A percentile compares a stretch with the other conserved stretches of the same genome.
Conservation (phyloP, 805 yeast genomes). For the Candida taoyuanica region DNA sequence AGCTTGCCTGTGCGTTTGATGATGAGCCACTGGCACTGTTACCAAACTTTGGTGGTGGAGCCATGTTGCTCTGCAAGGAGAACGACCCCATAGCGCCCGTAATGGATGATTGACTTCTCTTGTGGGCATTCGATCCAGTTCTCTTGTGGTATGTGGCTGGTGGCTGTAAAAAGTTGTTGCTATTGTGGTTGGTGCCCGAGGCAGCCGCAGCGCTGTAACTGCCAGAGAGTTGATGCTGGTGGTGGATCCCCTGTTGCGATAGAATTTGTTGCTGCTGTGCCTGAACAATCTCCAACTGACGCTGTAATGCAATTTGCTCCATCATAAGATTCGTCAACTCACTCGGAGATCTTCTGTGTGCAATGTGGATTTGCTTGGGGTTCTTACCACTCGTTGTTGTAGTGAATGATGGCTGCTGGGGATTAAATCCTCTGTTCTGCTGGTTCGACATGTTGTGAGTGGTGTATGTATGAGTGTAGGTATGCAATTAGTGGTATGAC, state of each 20-base stretch:
- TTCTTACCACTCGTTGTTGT: constrained; percentile 36
- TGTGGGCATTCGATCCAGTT: constrained; percentile 31
- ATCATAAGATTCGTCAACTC: constrained; percentile 90
- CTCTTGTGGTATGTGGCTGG: constrained; percentile 18
- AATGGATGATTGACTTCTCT: constrained; percentile 43
- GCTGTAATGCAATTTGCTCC: constrained; percentile 83
- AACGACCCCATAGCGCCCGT: constrained; percentile 33
- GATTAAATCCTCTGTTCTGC: constrained; percentile 16
- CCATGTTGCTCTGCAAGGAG: constrained; percentile 19
- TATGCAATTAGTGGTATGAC: not conserved
- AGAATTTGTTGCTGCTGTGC: constrained; percentile 87
- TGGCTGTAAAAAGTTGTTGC: constrained; percentile 12
- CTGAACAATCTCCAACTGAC: constrained; percentile 87
- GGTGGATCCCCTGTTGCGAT: constrained; percentile 48
- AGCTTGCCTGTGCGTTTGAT: constrained; percentile 3
- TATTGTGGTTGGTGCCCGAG: no score
- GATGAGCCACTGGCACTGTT: constrained; percentile 1
- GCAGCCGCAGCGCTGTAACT: constrained; percentile 10
- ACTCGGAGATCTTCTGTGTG: constrained; percentile 96
- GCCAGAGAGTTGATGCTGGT: constrained; percentile 8
- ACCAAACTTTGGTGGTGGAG: constrained; percentile 26
- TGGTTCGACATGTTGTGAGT: constrained; percentile 11
- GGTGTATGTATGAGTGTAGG: no score
- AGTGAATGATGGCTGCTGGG: constrained; percentile 23
- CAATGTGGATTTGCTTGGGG: constrained; percentile 76